Percentiles rank a stretch among this genome's conserved stretches.
These are phyloP conservation scores for Albophoma yamanashiensis DNA, from an alignment of 2,329 filamentous ascomycete species.

Conservation along the genomic window DNA sequence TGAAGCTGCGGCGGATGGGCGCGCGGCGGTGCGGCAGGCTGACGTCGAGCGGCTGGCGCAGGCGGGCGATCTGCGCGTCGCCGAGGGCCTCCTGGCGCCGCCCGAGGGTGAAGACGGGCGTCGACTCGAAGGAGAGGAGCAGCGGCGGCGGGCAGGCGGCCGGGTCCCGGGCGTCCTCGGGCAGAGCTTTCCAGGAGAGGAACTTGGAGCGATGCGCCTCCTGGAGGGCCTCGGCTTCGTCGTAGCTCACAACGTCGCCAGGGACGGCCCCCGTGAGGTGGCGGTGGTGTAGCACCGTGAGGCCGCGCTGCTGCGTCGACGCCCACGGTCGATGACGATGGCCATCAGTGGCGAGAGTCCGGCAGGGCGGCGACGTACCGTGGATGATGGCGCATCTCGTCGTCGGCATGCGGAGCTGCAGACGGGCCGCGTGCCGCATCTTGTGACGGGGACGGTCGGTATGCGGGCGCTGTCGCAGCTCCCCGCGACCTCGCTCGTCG, in stretches of 20 bases:
- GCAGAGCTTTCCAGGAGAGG: conserved; percentile 22
- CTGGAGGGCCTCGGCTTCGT: conserved; percentile 18
- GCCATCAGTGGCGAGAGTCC: neutral
- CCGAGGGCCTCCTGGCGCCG: conserved; percentile 57
- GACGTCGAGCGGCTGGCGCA: conserved; percentile 30
- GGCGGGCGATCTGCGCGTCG: conserved; percentile 29
- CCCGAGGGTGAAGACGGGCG: conserved; percentile 81
- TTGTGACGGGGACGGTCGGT: neutral
- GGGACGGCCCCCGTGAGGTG: conserved; percentile 15
- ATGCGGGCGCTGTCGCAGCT: neutral
- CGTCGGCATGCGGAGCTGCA: neutral
- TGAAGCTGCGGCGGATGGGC: conserved; percentile 21
- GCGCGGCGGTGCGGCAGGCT: conserved; percentile 7
- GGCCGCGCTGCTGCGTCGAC: neutral
- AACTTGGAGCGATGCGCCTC: conserved; percentile 21
- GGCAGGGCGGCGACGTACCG: neutral
- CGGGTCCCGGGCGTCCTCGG: conserved; percentile 5
- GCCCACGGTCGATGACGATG: neutral
- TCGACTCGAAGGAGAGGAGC: conserved; percentile 72
- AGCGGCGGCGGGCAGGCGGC: conserved; percentile 48
- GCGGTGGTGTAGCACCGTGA: conserved; percentile 16
- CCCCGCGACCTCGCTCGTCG: neutral
- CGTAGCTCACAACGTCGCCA: conserved; percentile 17
- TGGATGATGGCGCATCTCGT: neutral
- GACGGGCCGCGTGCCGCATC: neutral